Conservation (phyloP, 2,329 filamentous ascomycete genomes). For the Rutstroemia sp. region DNA sequence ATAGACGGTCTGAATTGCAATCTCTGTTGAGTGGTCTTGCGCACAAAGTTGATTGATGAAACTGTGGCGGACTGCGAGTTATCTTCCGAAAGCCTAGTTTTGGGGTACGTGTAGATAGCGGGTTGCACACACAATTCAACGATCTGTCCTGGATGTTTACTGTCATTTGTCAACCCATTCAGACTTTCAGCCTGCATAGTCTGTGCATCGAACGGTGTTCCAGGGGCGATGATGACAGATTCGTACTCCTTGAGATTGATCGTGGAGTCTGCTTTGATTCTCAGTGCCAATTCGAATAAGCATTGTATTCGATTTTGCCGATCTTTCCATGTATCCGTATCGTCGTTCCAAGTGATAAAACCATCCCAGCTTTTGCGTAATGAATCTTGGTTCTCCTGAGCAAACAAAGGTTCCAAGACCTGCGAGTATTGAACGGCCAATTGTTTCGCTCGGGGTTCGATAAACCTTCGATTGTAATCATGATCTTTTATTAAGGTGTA, state of each 20-base stretch:
- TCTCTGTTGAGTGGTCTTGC: not conserved
- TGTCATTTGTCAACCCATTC: not conserved
- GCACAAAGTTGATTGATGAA: not conserved
- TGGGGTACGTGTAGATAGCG: not conserved
- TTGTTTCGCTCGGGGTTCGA: not conserved
- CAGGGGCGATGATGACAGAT: constrained; percentile 9
- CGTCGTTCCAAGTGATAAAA: constrained; percentile 10
- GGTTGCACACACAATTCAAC: not conserved
- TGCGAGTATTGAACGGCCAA: constrained; percentile 8
- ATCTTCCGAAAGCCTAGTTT: not conserved
- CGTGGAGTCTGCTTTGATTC: constrained; percentile 12
- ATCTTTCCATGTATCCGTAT: constrained; percentile 4
- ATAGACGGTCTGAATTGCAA: not conserved
- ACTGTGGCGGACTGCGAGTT: not conserved
- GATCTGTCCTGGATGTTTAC: not conserved
- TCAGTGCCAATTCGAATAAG: constrained; percentile 10
- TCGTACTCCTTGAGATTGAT: constrained; percentile 16
- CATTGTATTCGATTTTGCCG: constrained; percentile 1
- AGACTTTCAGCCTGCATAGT: constrained; percentile 10
- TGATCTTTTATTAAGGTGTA: not conserved
- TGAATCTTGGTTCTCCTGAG: not conserved
- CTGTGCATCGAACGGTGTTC: constrained; percentile 8
- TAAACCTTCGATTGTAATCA: not conserved
- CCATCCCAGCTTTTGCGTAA: not conserved
- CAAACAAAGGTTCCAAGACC: constrained; percentile 13